Conservation (phyloP, 495 filamentous ascomycete genomes). For the Podospora fimiseda region DNA sequence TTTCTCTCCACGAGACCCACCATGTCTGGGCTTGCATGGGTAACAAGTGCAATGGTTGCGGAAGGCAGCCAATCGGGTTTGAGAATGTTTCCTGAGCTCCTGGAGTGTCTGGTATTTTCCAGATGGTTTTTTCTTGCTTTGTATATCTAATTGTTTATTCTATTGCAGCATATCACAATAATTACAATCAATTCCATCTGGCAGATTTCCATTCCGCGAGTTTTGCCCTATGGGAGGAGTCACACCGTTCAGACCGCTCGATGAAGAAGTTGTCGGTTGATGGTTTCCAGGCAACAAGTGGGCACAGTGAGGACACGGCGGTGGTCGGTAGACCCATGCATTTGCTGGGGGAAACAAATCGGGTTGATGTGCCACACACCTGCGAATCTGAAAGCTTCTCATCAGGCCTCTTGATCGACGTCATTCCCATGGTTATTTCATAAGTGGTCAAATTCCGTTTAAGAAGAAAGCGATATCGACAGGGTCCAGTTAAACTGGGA, state of each 20-base stretch:
- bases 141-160: too few species aligned
- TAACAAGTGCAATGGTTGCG: constrained; percentile 1
- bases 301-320: neutral
- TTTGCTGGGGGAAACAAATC: too few species aligned
- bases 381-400: constrained; percentile 1
- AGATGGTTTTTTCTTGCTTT: too few species aligned
- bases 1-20: constrained; percentile 1
- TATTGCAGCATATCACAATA: neutral
- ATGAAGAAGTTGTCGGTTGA: too few species aligned
- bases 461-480: too few species aligned
- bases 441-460: too few species aligned
- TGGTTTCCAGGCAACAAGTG: constrained; percentile 9
- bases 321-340: neutral
- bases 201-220: neutral
- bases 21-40: too few species aligned
- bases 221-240: too few species aligned
- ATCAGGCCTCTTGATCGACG: neutral
- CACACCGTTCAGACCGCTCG: too few species aligned
- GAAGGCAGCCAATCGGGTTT: constrained; percentile 11
- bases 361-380: constrained; percentile 1
- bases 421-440: neutral
- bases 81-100: neutral
- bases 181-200: neutral
- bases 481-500: too few species aligned
- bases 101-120: neutral